Conservation (phyloP, 2,329 filamentous ascomycete genomes). For the Hymenoscyphus occultus region DNA sequence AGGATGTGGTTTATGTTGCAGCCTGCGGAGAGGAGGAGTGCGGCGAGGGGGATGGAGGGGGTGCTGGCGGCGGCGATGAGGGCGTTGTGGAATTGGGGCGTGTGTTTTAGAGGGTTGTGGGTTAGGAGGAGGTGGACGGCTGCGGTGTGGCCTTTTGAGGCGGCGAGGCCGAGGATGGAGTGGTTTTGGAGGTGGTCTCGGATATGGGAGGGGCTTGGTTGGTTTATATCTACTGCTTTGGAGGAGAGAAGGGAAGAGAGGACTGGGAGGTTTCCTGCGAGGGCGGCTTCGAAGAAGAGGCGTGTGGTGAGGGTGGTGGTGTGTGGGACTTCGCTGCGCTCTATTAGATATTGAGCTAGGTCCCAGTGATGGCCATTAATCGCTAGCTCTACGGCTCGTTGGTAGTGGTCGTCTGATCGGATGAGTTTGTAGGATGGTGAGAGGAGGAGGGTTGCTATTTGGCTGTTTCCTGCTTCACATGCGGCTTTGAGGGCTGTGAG, state of each 20-base stretch:
- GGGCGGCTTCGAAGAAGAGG: slow-evolving; percentile 2
- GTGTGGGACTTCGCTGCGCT: background rate
- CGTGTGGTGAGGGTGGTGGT: background rate
- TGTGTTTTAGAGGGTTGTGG: no score
- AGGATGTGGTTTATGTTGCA: background rate
- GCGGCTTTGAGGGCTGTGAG: background rate
- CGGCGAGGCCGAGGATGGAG: background rate
- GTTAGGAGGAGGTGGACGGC: background rate
- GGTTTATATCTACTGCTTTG: background rate
- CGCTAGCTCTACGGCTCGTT: background rate
- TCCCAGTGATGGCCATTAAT: slow-evolving; percentile 4
- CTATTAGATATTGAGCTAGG: slow-evolving; percentile 3
- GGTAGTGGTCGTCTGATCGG: background rate
- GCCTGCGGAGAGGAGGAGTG: background rate
- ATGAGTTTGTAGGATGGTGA: background rate
- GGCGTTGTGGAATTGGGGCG: background rate
- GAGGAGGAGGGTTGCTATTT: background rate
- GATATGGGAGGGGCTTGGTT: background rate
- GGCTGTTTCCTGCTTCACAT: background rate
- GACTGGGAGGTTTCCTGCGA: background rate
- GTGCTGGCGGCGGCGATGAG: background rate
- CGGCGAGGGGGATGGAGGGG: background rate
- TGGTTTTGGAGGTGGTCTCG: background rate
- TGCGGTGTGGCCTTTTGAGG: background rate
- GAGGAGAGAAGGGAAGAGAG: background rate